Percentiles rank a stretch among this genome's conserved stretches.
Conservation (phyloP, 805 yeast genomes). For the Suhomyces canberraensis region DNA sequence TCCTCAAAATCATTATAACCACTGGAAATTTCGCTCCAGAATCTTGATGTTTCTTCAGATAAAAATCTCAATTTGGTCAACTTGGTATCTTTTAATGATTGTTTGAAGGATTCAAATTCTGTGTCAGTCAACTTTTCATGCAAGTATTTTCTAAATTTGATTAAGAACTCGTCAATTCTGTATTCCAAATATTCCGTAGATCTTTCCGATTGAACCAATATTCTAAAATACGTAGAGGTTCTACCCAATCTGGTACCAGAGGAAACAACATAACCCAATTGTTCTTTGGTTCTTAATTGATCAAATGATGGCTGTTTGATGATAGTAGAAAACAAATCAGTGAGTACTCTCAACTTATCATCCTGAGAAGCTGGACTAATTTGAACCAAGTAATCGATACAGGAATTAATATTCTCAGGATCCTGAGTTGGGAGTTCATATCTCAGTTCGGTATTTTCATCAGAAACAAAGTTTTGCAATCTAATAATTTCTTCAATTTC, state of each 20-base stretch:
- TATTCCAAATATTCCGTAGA: slow-evolving; percentile 68
- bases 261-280: slow-evolving; percentile 91
- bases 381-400: slow-evolving; percentile 76
- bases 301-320: slow-evolving; percentile 86
- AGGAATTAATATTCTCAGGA: slow-evolving; percentile 71
- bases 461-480: slow-evolving; percentile 40
- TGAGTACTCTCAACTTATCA: slow-evolving; percentile 40
- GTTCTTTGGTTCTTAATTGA: slow-evolving; percentile 88
- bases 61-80: slow-evolving; percentile 73
- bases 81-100: slow-evolving; percentile 63
- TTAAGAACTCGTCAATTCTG: slow-evolving; percentile 69
- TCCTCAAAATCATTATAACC: slow-evolving; percentile 78
- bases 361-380: slow-evolving; percentile 41
- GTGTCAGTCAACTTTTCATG: slow-evolving; percentile 49
- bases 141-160: slow-evolving; percentile 43
- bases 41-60: slow-evolving; percentile 67
- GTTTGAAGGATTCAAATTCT: slow-evolving; percentile 67
- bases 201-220: slow-evolving; percentile 82
- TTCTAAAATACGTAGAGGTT: slow-evolving; percentile 67
- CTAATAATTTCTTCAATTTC: slow-evolving; percentile 15
- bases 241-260: slow-evolving; percentile 68
- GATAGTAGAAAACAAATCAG: slow-evolving; percentile 69
- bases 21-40: slow-evolving; percentile 62
- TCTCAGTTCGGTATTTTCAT: slow-evolving; percentile 37
- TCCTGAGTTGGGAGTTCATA: slow-evolving; percentile 57